Evolutionary conservation across 306 rosid species (phyloP).

Genomic region (Carpinus viminea): DNA sequence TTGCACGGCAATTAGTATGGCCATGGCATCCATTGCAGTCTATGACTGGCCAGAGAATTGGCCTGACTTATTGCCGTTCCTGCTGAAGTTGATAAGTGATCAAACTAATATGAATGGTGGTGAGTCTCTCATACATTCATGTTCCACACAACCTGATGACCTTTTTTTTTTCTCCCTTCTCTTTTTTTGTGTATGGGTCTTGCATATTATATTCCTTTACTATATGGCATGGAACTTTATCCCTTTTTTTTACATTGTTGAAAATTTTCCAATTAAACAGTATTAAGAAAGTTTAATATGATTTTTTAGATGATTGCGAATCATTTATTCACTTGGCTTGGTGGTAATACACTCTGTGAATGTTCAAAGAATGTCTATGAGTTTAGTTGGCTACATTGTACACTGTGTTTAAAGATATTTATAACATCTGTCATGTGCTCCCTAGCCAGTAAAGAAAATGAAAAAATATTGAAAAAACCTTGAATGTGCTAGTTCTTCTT

Average conservation of each 20-base stretch:
- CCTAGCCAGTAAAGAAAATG: not conserved
- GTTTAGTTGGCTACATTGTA: not conserved
- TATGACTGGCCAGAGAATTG: conserved; percentile 96
- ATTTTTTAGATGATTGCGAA: not conserved
- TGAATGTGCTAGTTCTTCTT: not conserved
- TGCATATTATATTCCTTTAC: not conserved
- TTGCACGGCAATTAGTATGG: conserved; percentile 94
- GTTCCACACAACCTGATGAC: not conserved
- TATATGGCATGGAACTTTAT: not conserved
- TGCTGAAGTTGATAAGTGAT: conserved; percentile 67
- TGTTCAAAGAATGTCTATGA: not conserved
- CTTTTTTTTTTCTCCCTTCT: not conserved
- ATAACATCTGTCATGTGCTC: too few species aligned
- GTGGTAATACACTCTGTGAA: not conserved
- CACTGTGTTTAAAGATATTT: not conserved
- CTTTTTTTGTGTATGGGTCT: not conserved
- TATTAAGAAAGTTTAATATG: not conserved
- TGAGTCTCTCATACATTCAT: conserved; percentile 26
- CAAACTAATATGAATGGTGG: conserved; percentile 81
- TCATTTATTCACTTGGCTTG: not conserved
- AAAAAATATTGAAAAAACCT: not conserved
- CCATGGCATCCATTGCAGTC: conserved; percentile 82
- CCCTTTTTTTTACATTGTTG: conserved; percentile 1
- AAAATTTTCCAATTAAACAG: not conserved
- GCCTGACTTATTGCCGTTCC: conserved; percentile 86